Conservation (phyloP, 345 rosid species). For the Eucalyptus cladocalyx region DNA sequence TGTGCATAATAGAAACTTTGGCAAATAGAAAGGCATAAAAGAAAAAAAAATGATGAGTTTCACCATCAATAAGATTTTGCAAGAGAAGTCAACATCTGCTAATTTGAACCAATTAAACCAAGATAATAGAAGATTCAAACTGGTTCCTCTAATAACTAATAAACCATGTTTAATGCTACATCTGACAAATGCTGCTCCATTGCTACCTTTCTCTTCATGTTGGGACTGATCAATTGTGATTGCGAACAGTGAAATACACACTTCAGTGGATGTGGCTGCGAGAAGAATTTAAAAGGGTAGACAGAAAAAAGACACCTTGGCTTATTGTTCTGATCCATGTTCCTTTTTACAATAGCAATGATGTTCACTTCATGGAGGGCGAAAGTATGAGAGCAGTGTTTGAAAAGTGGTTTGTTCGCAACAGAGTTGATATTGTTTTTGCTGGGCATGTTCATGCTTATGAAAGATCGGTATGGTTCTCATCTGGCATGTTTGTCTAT, state of each 20-base stretch:
- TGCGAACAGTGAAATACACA: constrained; percentile 58
- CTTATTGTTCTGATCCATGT: constrained; percentile 82
- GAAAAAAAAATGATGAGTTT: not conserved
- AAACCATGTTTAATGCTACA: not conserved
- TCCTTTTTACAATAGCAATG: constrained; percentile 68
- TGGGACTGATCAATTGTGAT: not conserved
- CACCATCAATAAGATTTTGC: not conserved
- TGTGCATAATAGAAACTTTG: not conserved
- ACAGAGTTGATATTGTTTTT: constrained; percentile 71
- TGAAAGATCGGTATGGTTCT: constrained; percentile 70
- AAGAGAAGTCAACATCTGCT: not conserved
- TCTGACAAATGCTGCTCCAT: not conserved
- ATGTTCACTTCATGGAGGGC: constrained; percentile 84
- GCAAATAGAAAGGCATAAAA: not conserved
- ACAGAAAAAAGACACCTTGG: constrained; percentile 92
- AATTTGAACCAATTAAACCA: not conserved
- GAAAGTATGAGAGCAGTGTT: constrained; percentile 81
- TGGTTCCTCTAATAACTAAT: not conserved
- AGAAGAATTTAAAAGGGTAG: constrained; percentile 57
- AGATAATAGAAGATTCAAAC: not conserved
- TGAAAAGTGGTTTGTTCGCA: constrained; percentile 54
- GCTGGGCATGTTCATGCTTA: constrained; percentile 98
- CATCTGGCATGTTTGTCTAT: not conserved
- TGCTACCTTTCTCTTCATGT: not conserved
- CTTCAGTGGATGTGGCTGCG: constrained; percentile 71